Evolutionary conservation across 768 basidiomycete genomes (phyloP).

Genomic region (Lactarius sanguifluus): DNA sequence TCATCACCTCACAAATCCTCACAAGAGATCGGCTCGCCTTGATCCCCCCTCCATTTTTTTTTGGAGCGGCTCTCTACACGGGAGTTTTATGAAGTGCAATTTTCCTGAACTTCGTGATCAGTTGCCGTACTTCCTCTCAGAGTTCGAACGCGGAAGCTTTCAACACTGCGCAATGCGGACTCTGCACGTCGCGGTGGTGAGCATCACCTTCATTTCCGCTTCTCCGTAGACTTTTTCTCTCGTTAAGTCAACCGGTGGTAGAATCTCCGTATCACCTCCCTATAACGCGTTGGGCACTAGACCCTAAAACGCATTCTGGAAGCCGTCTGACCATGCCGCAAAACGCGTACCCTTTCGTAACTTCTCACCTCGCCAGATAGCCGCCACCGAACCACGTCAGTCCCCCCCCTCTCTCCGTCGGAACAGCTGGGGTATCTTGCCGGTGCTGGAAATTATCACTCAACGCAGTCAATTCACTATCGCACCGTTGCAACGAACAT

Average conservation of each 20-base stretch:
- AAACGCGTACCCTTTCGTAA: background rate
- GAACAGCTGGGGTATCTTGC: background rate
- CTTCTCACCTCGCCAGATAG: background rate
- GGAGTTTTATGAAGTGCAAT: background rate
- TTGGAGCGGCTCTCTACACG: background rate
- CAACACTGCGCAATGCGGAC: background rate
- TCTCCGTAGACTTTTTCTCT: background rate
- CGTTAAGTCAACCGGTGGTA: background rate
- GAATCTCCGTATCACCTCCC: background rate
- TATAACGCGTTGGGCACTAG: background rate
- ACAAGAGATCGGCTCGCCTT: background rate
- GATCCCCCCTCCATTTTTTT: background rate
- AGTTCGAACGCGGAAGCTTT: background rate
- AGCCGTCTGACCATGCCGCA: background rate
- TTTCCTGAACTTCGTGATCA: background rate
- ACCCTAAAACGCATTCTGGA: background rate
- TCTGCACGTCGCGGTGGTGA: slow-evolving; percentile 7
- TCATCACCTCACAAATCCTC: background rate
- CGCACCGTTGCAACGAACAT: no score
- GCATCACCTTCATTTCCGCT: background rate
- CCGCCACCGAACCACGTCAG: background rate
- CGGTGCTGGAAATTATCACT: background rate
- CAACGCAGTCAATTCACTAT: background rate
- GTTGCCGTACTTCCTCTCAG: background rate
- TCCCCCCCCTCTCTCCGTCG: background rate